Percentiles rank a stretch among this genome's conserved stretches.
These are phyloP conservation scores for Phytophthora parvispora DNA, from an alignment of 352 stramenopile genomes.

Conservation along the genomic window DNA sequence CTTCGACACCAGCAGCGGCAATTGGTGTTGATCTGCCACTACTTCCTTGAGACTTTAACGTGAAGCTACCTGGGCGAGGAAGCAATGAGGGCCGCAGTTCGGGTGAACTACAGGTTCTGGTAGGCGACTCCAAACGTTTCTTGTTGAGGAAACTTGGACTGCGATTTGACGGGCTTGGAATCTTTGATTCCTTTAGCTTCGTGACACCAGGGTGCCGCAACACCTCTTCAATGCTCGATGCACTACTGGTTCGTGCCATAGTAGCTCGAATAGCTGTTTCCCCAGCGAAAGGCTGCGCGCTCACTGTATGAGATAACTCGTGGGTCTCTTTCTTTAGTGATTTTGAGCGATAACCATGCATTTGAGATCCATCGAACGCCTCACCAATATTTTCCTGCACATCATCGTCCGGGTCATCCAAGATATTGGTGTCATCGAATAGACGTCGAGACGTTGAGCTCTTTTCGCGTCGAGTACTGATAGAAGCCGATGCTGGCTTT, in stretches of 20 bases:
- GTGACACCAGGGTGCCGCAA: slow-evolving; percentile 9
- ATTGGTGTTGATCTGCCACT: slow-evolving; percentile 13
- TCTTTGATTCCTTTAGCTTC: slow-evolving; percentile 28
- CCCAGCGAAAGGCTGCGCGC: not conserved
- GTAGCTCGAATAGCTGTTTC: not conserved
- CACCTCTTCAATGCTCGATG: slow-evolving; percentile 16
- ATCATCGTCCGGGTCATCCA: slow-evolving; percentile 4
- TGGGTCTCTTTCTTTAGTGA: not conserved
- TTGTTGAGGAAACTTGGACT: slow-evolving; percentile 11
- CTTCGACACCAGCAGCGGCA: slow-evolving; percentile 2
- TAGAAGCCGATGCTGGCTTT: not conserved
- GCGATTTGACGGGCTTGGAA: slow-evolving; percentile 16
- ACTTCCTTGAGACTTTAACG: slow-evolving; percentile 24
- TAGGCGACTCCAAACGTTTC: slow-evolving; percentile 16
- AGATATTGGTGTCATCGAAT: slow-evolving; percentile 18
- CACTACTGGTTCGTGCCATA: slow-evolving; percentile 1
- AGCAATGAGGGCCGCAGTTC: slow-evolving; percentile 8
- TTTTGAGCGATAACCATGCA: slow-evolving; percentile 14
- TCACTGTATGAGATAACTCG: not conserved
- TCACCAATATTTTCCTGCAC: slow-evolving; percentile 4
- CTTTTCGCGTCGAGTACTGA: slow-evolving; percentile 2
- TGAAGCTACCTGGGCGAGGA: slow-evolving; percentile 27
- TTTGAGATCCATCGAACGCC: slow-evolving; percentile 35
- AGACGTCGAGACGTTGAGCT: slow-evolving; percentile 11
- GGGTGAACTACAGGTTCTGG: slow-evolving; percentile 11